Base-by-base conservation (phyloP, 768 basidiomycete genomes). In the Rubroboletus satanas region DNA sequence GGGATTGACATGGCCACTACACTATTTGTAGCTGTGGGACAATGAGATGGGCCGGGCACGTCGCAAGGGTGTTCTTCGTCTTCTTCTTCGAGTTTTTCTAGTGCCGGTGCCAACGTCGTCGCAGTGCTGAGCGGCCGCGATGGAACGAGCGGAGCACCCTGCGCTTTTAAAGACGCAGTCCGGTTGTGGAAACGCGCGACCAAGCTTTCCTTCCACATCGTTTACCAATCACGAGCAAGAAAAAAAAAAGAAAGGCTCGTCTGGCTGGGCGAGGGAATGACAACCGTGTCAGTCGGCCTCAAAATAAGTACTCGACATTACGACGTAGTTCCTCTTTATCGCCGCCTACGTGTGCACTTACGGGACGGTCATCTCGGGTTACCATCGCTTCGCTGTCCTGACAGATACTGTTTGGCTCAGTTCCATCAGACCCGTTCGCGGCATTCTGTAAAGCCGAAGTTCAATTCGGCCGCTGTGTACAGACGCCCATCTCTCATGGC, bases 121-220 rank as follows among this genome's bases (percentile, higher is more conserved):
- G 39, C 32, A 0, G 42, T 48, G 50, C 54, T 59, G 17, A 49
- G 11, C 8, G 56, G 57, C 10, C 56, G 57, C 1, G 55, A 6
- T 12, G 58, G 5, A 12, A 68, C 54, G 2, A 68, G 59, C n/a
- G 65, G 60, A 9, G 47, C 54, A 0, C 41, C 33, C 9, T 64
- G 65, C 4, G 62, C 47, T 38, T 47, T 43, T 7, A 35, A 14
- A 7, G 58, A 55, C 26, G 14, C 12, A 14, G 45, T 15, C 14
- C 59, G 59, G 1, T 26, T 31, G 32, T 67, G 57, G 36, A 67
- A 49, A 29, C 49, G 51, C 2, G 49, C 53, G 28, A 45, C 50
- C 48, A 70, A 51, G 41, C 51, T 49, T 8, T 56, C 51, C 41
- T 48, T 63, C 51, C 57, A 57, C 64, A 63, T 63, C 14, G 4